Evolutionary conservation across 2,329 filamentous ascomycete species (phyloP), one percentile per base, ranked within the genome.

Genomic region (Xylaria hypoxylon): DNA sequence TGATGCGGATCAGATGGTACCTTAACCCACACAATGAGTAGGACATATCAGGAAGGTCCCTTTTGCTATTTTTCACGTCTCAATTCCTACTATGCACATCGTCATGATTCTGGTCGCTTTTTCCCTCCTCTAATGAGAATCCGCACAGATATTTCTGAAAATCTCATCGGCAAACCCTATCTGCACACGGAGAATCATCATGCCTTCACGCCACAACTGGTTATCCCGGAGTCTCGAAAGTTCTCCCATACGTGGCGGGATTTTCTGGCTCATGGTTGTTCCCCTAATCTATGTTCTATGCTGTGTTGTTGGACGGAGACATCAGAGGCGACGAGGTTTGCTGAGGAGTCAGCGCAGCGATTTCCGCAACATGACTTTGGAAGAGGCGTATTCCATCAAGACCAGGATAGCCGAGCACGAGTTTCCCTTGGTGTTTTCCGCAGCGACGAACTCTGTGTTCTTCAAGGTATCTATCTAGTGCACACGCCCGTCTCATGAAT

Each of bases 381-480:
- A 70, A 17, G 65, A 70, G 40, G 68, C 68, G 7, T 66, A 70
- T 35, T 35, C 10, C 19, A 64, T 70, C 42, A 68, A 70, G 42
- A 40, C 51, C 28, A 17, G 56, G 51, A 48, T 70, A 13, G 59
- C 65, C 5, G 65, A 68, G 58, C 58, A 58, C 7, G 65, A 68
- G 35, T 68, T 70, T 33, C 59, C 50, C 1, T 19, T 5, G 35
- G 62, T 62, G 3, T 68, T 68, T 35, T 59, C 62, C 1, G 51
- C 62, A 0, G 68, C 65, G n/a, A 45, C 53, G 2, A 40, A 42
- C 1, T 52, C 26, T 8, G 68, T 62, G 1, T 63, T 70, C 38
- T 68, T 70, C 47, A 70, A 67, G 64, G 67, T 69, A 59, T 2
- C 4, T 35, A 24, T 26, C 31, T 24, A 13, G 50, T 26, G 19